Percentiles rank a stretch among this genome's conserved stretches.
phyloP scores from a whole-genome alignment of 257 asterid genomes.

The Perilla frutescens region DNA sequence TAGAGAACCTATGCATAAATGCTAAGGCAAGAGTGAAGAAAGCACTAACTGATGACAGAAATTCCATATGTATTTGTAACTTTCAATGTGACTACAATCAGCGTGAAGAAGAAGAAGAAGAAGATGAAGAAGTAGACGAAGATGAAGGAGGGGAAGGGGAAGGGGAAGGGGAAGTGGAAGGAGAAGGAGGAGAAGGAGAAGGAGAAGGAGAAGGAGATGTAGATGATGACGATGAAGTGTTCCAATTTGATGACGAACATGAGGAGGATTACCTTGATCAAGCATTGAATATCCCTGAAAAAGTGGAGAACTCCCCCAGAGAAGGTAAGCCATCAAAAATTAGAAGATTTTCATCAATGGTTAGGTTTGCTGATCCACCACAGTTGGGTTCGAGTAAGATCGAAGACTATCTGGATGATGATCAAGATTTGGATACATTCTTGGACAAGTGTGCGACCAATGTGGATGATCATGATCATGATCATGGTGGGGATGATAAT shows the following conservation, averaged over 20 bases:
- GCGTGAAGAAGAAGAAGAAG: conserved; percentile 42
- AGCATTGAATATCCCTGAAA: conserved; percentile 32
- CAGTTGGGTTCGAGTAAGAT: conserved; percentile 22
- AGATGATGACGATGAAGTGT: conserved; percentile 38
- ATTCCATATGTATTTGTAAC: background rate
- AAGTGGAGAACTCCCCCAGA: conserved; percentile 28
- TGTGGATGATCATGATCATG: conserved; percentile 6
- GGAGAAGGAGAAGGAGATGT: conserved; percentile 36
- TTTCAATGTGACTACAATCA: conserved; percentile 7
- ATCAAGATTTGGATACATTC: conserved; percentile 24
- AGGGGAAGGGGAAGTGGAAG: conserved; percentile 37
- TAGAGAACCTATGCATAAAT: conserved; percentile 69
- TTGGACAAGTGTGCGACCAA: conserved; percentile 28
- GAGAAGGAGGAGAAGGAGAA: conserved; percentile 23
- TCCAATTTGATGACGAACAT: conserved; percentile 53
- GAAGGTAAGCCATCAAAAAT: conserved; percentile 58
- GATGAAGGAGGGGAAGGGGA: conserved; percentile 33
- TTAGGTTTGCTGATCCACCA: conserved; percentile 35
- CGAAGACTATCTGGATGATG: conserved; percentile 18
- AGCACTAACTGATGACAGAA: conserved; percentile 33
- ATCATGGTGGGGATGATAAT: conserved; percentile 23
- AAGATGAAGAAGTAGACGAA: conserved; percentile 20
- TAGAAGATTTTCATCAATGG: conserved; percentile 55
- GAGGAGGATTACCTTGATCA: conserved; percentile 31
- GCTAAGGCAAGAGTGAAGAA: conserved; percentile 57